These are phyloP conservation scores for Penicillium goetzii DNA, from an alignment of 495 filamentous ascomycete genomes.

Conservation along the genomic window DNA sequence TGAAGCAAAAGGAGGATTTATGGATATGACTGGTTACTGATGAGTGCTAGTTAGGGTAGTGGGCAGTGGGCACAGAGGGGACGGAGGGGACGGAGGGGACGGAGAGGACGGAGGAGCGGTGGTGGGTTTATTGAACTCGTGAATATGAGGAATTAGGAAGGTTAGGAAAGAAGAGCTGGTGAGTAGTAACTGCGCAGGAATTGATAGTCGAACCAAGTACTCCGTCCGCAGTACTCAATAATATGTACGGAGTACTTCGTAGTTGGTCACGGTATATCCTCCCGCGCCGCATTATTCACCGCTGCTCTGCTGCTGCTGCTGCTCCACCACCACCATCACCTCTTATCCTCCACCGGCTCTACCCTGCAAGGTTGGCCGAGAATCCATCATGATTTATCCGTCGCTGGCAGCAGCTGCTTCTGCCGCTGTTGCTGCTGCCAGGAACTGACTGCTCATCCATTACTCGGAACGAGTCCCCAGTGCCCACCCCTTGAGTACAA, in stretches of 20 bases:
- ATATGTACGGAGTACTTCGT: background rate
- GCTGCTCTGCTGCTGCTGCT: background rate
- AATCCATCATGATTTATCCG: background rate
- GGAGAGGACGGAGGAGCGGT: background rate
- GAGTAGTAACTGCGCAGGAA: background rate
- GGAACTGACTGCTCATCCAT: constrained; percentile 2
- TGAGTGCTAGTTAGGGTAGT: background rate
- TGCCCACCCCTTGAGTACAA: background rate
- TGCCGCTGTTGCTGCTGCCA: background rate
- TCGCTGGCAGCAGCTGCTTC: too few relatives aligned
- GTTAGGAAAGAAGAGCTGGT: background rate
- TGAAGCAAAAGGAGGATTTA: background rate
- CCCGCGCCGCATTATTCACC: background rate
- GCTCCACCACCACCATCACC: background rate
- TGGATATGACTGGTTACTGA: background rate
- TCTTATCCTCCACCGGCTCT: background rate
- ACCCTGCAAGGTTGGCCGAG: background rate
- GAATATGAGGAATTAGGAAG: background rate
- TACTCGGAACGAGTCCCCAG: background rate
- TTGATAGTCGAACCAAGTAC: background rate
- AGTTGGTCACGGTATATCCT: constrained; percentile 4
- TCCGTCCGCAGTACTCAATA: background rate
- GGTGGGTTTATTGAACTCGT: constrained; percentile 3
- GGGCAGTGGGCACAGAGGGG: background rate
- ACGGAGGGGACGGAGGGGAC: background rate